Evolutionary conservation across 2,329 filamentous ascomycete genomes (phyloP).

Genomic region (Colletotrichum graminicola): DNA sequence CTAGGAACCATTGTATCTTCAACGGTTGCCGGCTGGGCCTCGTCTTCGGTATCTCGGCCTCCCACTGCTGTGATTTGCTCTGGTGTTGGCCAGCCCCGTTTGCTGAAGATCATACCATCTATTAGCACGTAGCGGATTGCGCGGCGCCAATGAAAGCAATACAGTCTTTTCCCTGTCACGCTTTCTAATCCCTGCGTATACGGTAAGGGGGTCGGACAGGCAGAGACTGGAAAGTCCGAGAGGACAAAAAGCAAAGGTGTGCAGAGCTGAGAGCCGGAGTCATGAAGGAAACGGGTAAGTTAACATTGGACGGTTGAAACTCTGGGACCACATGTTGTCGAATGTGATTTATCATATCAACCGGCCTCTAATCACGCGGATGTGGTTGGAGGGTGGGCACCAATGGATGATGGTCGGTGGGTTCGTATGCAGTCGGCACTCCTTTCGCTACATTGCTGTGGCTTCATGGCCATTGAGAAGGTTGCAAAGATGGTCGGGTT

Average conservation of each 20-base stretch:
- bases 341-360: conserved; percentile 36
- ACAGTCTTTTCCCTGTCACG: conserved; percentile 18
- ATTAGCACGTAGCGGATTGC: not conserved
- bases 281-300: conserved; percentile 12
- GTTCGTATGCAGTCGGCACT: conserved; percentile 2
- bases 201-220: conserved; percentile 25
- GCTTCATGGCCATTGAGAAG: conserved; percentile 4
- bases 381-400: conserved; percentile 32
- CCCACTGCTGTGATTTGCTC: conserved; percentile 13
- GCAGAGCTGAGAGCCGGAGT: conserved; percentile 33
- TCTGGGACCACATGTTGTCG: conserved; percentile 23
- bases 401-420: conserved; percentile 18
- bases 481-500: conserved; percentile 20
- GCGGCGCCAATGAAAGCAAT: not conserved
- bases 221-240: conserved; percentile 13
- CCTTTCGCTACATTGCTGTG: conserved; percentile 9
- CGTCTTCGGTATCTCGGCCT: not conserved
- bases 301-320: conserved; percentile 30
- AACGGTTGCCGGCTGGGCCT: conserved; percentile 11
- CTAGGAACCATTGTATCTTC: conserved; percentile 5
- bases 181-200: conserved; percentile 25
- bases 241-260: conserved; percentile 30
- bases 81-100: not conserved
- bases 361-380: conserved; percentile 27
- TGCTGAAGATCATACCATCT: conserved; percentile 18